Evolutionary conservation across 805 yeast genomes (phyloP).

Genomic region (Saccharomycopsis synnaedendra): DNA sequence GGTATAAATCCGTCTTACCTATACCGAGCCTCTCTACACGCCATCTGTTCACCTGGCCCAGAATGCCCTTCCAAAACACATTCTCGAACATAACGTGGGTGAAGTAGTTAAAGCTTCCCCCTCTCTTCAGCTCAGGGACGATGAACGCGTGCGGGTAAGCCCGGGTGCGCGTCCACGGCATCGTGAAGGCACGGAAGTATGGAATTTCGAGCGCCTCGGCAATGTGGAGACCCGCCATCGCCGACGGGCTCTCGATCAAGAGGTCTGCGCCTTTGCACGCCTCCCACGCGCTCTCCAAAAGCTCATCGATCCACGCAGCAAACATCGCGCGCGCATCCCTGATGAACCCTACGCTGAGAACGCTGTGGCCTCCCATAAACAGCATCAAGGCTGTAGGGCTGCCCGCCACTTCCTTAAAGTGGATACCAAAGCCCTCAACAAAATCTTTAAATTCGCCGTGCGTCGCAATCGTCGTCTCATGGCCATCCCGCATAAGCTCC

Average conservation of each 20-base stretch:
- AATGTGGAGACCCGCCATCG: slow-evolving; percentile 91
- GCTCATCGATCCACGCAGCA: slow-evolving; percentile 70
- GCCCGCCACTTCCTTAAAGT: slow-evolving; percentile 73
- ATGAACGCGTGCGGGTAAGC: slow-evolving; percentile 96
- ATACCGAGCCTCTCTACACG: slow-evolving; percentile 55
- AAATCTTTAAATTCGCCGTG: slow-evolving; percentile 74
- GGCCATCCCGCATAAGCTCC: slow-evolving; percentile 74
- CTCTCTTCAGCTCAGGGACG: slow-evolving; percentile 86
- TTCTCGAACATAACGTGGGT: slow-evolving; percentile 91
- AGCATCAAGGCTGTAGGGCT: slow-evolving; percentile 89
- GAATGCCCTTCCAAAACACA: slow-evolving; percentile 86
- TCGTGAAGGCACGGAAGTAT: slow-evolving; percentile 88
- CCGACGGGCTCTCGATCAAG: slow-evolving; percentile 89
- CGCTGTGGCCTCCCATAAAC: slow-evolving; percentile 84
- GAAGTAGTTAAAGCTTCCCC: slow-evolving; percentile 85
- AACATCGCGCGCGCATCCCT: slow-evolving; percentile 76
- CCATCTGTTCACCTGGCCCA: slow-evolving; percentile 83
- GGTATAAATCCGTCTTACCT: slow-evolving; percentile 57
- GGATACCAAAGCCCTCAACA: slow-evolving; percentile 56
- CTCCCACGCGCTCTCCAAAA: slow-evolving; percentile 66
- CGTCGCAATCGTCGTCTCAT: slow-evolving; percentile 72
- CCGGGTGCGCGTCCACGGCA: slow-evolving; percentile 97
- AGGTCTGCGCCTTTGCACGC: slow-evolving; percentile 79
- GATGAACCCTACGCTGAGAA: slow-evolving; percentile 71
- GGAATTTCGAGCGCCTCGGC: slow-evolving; percentile 89